Base-by-base conservation (phyloP, 228 moss, liverwort and hornwort species). In the Sphagnum fallax region DNA sequence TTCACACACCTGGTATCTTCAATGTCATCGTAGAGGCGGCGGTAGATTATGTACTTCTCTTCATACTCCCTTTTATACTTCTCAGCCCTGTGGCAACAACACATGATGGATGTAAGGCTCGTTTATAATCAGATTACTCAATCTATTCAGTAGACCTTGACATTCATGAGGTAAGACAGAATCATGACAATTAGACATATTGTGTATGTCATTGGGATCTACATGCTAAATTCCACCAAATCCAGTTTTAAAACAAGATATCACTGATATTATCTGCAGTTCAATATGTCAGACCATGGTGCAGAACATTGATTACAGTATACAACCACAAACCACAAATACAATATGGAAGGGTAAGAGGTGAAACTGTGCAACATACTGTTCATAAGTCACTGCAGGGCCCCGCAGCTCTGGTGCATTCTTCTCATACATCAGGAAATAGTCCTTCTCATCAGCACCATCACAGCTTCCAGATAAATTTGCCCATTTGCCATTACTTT, bases 361-460 rank as follows among this genome's bases (percentile, higher is more conserved):
- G 52, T 15, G 67, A 8, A 15, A 53, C 6, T 8, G 52, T 32
- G 14, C 52, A 61, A 86, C 95, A 82, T 81, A 95, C 95, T 98
- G 88, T 18, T 91, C 91, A 67, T 69, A 60, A 51, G 75, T 82
- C 71, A 65, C 69, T 55, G 92, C 82, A 62, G 90, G 85, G n/a
- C 88, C 91, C 78, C 75, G 90, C 69, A 89, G 69, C 52, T 93
- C 91, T 52, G 91, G 71, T 69, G 58, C 66, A 71, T 72, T 73
- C 79, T 90, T 98, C 81, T 93, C 93, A 73, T 84, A 84, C 53
- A 77, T 78, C 4, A 84, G 80, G 80, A 90, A 98, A 75, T 87
- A 93, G 6, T 87, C 73, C 65, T 74, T 77, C 13, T 82, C 83
- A 16, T 76, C 79, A 49, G 71, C 71, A 69, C 87, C 89, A 62